These are phyloP conservation scores for Phytophthora pseudosyringae DNA, from an alignment of 352 stramenopile genomes.

Conservation along the genomic window DNA sequence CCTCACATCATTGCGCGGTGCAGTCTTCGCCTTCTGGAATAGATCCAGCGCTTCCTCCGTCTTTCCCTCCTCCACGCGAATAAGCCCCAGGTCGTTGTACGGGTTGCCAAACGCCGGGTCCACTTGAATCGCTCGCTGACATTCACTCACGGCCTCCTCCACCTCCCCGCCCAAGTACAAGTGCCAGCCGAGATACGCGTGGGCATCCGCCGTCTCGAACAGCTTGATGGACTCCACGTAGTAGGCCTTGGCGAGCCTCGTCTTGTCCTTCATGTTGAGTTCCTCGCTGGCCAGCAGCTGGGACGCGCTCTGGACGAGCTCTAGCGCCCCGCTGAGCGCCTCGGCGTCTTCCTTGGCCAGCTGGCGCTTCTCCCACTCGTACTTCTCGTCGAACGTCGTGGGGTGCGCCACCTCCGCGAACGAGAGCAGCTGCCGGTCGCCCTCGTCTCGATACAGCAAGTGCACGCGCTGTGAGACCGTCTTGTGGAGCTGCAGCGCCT, in stretches of 20 bases:
- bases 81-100: constrained; percentile 78
- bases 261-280: constrained; percentile 50
- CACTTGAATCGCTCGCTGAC: constrained; percentile 65
- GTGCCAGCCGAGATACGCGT: constrained; percentile 73
- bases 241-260: constrained; percentile 68
- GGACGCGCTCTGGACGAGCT: constrained; percentile 59
- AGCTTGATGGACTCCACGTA: constrained; percentile 71
- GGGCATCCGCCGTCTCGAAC: constrained; percentile 72
- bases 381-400: constrained; percentile 61
- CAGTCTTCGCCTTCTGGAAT: constrained; percentile 67
- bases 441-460: constrained; percentile 58
- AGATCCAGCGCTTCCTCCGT: constrained; percentile 62
- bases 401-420: constrained; percentile 37
- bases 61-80: constrained; percentile 64
- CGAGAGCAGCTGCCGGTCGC: constrained; percentile 47
- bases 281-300: constrained; percentile 55
- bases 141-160: constrained; percentile 58
- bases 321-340: constrained; percentile 52
- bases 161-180: constrained; percentile 70
- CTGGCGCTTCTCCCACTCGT: constrained; percentile 49
- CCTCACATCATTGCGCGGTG: constrained; percentile 70
- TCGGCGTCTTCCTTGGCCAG: constrained; percentile 25
- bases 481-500: constrained; percentile 72
- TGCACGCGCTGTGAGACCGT: constrained; percentile 69
- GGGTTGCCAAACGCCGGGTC: constrained; percentile 72